phyloP scores from a whole-genome alignment of 2,329 filamentous ascomycete genomes.

The Colletotrichum tabaci region DNA sequence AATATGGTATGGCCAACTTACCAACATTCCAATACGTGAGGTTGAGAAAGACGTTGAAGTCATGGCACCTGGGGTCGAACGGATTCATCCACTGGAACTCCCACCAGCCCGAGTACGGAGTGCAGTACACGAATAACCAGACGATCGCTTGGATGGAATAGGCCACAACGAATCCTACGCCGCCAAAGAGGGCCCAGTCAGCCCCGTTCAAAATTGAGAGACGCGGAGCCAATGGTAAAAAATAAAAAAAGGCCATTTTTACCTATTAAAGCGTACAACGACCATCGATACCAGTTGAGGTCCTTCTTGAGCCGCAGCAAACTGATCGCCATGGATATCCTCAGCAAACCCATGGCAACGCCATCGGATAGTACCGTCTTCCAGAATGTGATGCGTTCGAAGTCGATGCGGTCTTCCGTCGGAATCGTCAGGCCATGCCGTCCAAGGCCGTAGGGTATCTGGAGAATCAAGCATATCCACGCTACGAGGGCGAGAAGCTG shows the following conservation, averaged over 20 bases:
- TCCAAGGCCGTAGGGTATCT: slow-evolving; percentile 45
- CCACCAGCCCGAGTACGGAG: slow-evolving; percentile 47
- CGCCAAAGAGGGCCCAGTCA: too few relatives aligned
- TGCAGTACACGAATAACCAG: slow-evolving; percentile 47
- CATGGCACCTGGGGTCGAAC: slow-evolving; percentile 43
- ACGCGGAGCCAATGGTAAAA: too few relatives aligned
- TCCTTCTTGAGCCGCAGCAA: slow-evolving; percentile 44
- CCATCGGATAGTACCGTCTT: slow-evolving; percentile 46
- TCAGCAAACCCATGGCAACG: slow-evolving; percentile 44
- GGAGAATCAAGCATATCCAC: slow-evolving; percentile 46
- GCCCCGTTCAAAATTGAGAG: too few relatives aligned
- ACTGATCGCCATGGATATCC: slow-evolving; percentile 45
- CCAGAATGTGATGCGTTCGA: slow-evolving; percentile 46
- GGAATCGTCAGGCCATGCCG: slow-evolving; percentile 42
- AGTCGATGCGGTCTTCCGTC: slow-evolving; percentile 37
- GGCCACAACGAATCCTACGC: slow-evolving; percentile 40
- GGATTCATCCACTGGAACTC: slow-evolving; percentile 47
- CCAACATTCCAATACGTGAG: slow-evolving; percentile 46
- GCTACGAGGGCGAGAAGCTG: slow-evolving; percentile 42
- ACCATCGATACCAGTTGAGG: slow-evolving; percentile 45
- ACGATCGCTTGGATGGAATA: slow-evolving; percentile 45
- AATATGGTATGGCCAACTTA: neutral
- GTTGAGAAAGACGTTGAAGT: slow-evolving; percentile 44
- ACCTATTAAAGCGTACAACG: slow-evolving; percentile 45
- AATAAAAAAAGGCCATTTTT: neutral